Evolutionary conservation across 257 asterid genomes (phyloP), one percentile per base, ranked within the genome.

Genomic region (Penstemon eatonii): DNA sequence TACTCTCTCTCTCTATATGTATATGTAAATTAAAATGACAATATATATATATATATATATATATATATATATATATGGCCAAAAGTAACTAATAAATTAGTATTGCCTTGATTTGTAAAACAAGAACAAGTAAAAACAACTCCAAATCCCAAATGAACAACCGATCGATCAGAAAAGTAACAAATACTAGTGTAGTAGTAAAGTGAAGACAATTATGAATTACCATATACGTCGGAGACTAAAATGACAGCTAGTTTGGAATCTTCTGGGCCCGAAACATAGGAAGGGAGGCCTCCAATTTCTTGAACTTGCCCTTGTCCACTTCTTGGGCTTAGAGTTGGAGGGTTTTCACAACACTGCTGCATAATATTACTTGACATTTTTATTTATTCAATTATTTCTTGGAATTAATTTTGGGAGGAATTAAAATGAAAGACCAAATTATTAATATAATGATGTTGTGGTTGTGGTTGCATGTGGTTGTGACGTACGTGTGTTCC

Each of bases 181-280:
- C 33, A 25, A 15, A 15, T 15, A 15, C 18, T 15, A 15, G 18
- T 15, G 18, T 15, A 15, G 18, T 15, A 15, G 18, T 15, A 15
- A 15, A 15, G 18, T 15, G 18, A 15, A 15, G 18, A 15, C 18
- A 15, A 15, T 15, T 15, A 15, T 15, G 18, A 15, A 25, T 25
- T 73, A 88, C 95, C 95, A 70, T 44, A 84, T 70, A 82, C 63
- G 78, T 88, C 95, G n/a, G 90, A 61, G 64, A 79, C 39, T 37
- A 84, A 71, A 65, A 88, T 4, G 55, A 84, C 80, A 50, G 84
- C 81, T 65, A 47, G 40, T 5, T 73, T 77, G 70, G 87, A 73
- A 79, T 82, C 67, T 70, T 65, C 2, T 11, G 88, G 65, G 58
- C 93, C 88, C 42, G 78, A 62, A 51, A 82, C 40, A 50, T 84